Base-by-base conservation (phyloP, 169 alveolate species). In the Theileria sp. region DNA sequence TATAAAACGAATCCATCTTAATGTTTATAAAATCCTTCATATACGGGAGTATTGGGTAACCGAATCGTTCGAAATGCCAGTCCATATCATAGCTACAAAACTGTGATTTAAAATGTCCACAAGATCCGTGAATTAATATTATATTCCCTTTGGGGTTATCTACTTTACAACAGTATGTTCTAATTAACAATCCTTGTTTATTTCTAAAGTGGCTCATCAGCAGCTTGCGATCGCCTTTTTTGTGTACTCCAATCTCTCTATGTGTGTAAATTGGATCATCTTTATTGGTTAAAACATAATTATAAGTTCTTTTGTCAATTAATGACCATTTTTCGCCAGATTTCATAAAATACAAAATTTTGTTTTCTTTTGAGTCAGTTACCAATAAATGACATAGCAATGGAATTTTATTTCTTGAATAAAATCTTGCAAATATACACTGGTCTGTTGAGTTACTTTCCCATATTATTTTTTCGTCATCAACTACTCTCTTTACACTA, bases 151-250 rank as follows among this genome's bases (percentile, higher is more conserved):
- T 68, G 13, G 93, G 88, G 73, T 88, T 60, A 25, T 75, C 75
- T 4, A 88, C 82, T 32, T 17, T 51, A 60, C 90, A 62, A 38
- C 81, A 50, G 66, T 88, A 88, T 9, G 93, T 88, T 64, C 86
- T 83, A 32, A 88, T 56, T 15, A 70, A 58, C 69, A 88, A 38
- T 0, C 82, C 82, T 77, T 85, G 83, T 72, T 73, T 76, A 74
- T 88, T 88, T 28, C 81, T 79, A 77, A 88, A 88, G 26, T 82
- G 85, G 86, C 89, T 86, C 73, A 80, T 64, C 56, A 76, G 44
- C 13, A 69, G 51, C 64, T n/a, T 36, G 17, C 74, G 38, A 15
- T 58, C 25, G 60, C 81, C 77, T 23, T 19, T 51, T 10, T 17
- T 13, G 72, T 64, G 51, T 17, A 64, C 72, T 26, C 72, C 51